A percentile compares a stretch with the other conserved stretches of the same genome.
Conservation (phyloP, 306 rosid genomes). For the Vigna angularis region DNA sequence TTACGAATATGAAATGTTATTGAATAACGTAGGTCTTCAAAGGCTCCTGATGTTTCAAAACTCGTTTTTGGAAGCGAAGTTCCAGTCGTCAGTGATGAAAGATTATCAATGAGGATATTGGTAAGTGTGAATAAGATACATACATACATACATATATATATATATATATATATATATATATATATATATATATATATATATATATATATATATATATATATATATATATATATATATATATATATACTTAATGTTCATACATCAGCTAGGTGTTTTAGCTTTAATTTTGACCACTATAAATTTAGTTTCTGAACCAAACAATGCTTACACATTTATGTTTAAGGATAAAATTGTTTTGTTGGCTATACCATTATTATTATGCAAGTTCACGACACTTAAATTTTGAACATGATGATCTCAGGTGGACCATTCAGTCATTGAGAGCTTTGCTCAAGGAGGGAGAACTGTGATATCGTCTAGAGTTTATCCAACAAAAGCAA, state of each 20-base stretch:
- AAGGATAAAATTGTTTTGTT: neutral
- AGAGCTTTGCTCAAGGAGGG: conserved; percentile 88
- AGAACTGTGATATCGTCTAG: conserved; percentile 77
- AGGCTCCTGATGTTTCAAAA: conserved; percentile 67
- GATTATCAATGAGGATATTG: conserved; percentile 62
- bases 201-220: too few relatives aligned
- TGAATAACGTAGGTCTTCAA: conserved; percentile 70
- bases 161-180: too few relatives aligned
- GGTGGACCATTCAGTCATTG: conserved; percentile 91
- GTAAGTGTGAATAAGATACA: conserved; percentile 49
- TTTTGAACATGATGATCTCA: conserved; percentile 34
- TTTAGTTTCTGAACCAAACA: neutral
- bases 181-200: too few relatives aligned
- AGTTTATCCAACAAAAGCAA: conserved; percentile 87
- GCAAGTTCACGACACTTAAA: neutral
- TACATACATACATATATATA: too few relatives aligned
- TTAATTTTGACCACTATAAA: neutral
- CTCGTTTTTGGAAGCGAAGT: conserved; percentile 66
- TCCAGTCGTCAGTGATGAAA: conserved; percentile 75
- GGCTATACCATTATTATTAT: neutral
- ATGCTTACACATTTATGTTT: neutral
- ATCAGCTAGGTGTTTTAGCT: neutral
- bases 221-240: too few relatives aligned
- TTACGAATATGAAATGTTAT: conserved; percentile 6
- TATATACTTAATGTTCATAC: neutral